phyloP scores from a whole-genome alignment of 805 yeast genomes.

The Spathaspora girioi region DNA sequence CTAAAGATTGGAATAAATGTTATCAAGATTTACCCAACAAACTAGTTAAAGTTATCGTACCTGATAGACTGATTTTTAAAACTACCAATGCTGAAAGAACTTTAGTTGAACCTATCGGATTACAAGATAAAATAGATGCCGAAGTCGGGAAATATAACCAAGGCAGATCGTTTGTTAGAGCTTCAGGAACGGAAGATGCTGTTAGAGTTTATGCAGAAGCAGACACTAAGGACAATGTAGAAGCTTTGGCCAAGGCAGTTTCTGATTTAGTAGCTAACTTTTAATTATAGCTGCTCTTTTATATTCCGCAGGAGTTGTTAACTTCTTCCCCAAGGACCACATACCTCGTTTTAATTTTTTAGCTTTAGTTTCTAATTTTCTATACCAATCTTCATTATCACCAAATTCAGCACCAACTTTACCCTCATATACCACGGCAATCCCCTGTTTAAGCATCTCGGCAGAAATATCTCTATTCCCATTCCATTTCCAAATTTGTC shows the following conservation, averaged over 20 bases:
- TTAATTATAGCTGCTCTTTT: conserved; percentile 41
- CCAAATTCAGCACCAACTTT: conserved; percentile 82
- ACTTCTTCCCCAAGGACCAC: conserved; percentile 55
- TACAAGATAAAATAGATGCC: conserved; percentile 70
- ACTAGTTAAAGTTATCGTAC: conserved; percentile 75
- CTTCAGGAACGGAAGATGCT: conserved; percentile 97
- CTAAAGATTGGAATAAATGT: conserved; percentile 69
- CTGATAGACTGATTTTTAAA: conserved; percentile 72
- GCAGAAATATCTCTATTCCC: conserved; percentile 79
- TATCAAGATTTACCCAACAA: conserved; percentile 87
- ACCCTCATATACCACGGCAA: conserved; percentile 87
- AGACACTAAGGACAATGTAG: conserved; percentile 31
- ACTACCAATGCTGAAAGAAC: conserved; percentile 91
- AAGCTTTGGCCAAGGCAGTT: conserved; percentile 24
- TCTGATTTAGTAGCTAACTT: conserved; percentile 20
- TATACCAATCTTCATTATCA: conserved; percentile 60
- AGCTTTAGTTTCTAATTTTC: conserved; percentile 58
- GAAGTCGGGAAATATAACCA: conserved; percentile 49
- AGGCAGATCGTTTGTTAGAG: conserved; percentile 92
- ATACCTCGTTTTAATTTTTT: conserved; percentile 57
- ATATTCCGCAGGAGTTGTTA: conserved; percentile 75
- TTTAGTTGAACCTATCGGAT: conserved; percentile 69
- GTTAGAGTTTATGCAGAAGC: conserved; percentile 96
- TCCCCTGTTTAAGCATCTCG: conserved; percentile 80
- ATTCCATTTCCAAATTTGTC: conserved; percentile 50